Evolutionary conservation across 257 asterid genomes (phyloP).

Genomic region (Verbena officinalis): DNA sequence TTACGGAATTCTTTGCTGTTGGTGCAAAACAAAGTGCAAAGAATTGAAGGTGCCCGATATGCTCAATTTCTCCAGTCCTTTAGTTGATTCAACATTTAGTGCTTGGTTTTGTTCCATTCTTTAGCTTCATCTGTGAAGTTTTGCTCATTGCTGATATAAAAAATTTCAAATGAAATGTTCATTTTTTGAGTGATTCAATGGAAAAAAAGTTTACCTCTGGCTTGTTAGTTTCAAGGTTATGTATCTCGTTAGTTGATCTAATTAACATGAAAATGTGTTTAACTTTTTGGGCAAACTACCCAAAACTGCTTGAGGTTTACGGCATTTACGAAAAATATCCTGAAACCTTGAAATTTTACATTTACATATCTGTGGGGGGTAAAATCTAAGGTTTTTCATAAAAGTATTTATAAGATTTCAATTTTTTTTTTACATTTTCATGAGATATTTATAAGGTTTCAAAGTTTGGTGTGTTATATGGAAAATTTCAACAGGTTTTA

Average conservation of each 20-base stretch:
- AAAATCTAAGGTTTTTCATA: too few species aligned
- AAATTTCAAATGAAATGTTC: slow-evolving; percentile 6
- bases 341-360: too few species aligned
- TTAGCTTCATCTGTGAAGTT: slow-evolving; percentile 27
- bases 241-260: background rate
- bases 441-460: too few species aligned
- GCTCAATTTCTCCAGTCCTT: background rate
- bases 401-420: too few species aligned
- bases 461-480: too few species aligned
- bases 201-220: background rate
- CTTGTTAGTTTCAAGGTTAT: background rate
- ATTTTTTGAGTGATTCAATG: slow-evolving; percentile 16
- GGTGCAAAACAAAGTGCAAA: slow-evolving; percentile 66
- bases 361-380: too few species aligned
- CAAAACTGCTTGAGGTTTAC: too few species aligned
- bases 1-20: slow-evolving; percentile 81
- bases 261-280: too few species aligned
- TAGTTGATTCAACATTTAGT: background rate
- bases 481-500: too few species aligned
- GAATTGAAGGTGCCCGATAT: slow-evolving; percentile 18
- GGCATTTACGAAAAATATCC: too few species aligned
- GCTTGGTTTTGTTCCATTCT: slow-evolving; percentile 16
- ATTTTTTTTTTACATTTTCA: too few species aligned
- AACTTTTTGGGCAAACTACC: too few species aligned
- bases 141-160: slow-evolving; percentile 1